phyloP scores from a whole-genome alignment of 2,329 filamentous ascomycete genomes.

The Eutypella sp. region DNA sequence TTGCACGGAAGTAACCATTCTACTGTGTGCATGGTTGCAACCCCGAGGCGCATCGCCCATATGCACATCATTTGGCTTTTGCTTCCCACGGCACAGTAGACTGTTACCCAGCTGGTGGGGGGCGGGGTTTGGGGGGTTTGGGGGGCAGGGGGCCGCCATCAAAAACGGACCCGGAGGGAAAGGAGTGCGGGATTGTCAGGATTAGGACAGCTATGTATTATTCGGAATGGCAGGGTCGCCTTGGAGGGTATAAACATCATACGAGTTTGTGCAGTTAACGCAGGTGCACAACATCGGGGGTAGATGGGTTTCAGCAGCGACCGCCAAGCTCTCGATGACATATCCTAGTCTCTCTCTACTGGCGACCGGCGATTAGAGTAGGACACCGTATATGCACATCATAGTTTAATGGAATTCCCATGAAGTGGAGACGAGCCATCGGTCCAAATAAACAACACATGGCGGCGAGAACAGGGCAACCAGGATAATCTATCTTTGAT shows the following conservation, averaged over 20 bases:
- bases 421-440: background rate
- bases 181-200: background rate
- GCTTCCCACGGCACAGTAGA: too few species aligned
- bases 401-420: background rate
- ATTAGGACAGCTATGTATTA: background rate
- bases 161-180: too few species aligned
- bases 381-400: conserved; percentile 1
- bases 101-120: background rate
- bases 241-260: background rate
- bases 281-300: background rate
- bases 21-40: background rate
- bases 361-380: too few species aligned
- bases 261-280: background rate
- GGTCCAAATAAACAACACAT: too few species aligned
- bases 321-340: background rate
- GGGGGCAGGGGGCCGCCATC: background rate
- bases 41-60: background rate
- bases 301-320: background rate
- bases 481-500: too few species aligned
- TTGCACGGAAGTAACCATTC: background rate
- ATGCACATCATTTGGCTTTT: background rate
- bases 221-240: background rate
- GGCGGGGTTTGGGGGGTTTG: background rate
- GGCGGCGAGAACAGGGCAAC: too few species aligned
- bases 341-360: background rate